phyloP scores from a whole-genome alignment of 768 basidiomycete species.

The Botryobasidium botryosum region DNA sequence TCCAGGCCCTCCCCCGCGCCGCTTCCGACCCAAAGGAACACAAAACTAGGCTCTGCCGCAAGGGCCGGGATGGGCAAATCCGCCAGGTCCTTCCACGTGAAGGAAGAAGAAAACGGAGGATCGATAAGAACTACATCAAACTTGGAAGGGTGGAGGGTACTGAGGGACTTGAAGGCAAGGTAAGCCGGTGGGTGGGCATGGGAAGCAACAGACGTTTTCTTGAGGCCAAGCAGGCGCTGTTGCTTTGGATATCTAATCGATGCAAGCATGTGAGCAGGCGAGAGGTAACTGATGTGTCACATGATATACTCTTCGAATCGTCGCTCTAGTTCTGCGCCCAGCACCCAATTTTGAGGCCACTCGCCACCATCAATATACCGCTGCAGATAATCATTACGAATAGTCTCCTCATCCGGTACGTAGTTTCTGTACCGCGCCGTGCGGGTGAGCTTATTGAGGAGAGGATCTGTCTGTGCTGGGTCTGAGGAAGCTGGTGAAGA shows the following conservation, averaged over 20 bases:
- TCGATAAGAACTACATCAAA: conserved; percentile 89
- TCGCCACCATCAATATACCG: conserved; percentile 81
- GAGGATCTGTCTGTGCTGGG: no score
- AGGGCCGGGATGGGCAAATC: conserved; percentile 66
- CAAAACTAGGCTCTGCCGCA: conserved; percentile 81
- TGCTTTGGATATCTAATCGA: conserved; percentile 78
- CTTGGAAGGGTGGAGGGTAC: conserved; percentile 34
- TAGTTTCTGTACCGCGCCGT: conserved; percentile 61
- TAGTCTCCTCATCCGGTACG: conserved; percentile 86
- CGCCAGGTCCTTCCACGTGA: conserved; percentile 72
- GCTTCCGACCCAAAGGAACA: conserved; percentile 92
- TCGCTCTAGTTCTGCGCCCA: conserved; percentile 73
- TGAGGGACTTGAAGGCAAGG: conserved; percentile 41
- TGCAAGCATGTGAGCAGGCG: neutral
- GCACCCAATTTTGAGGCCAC: conserved; percentile 87
- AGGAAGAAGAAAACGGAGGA: conserved; percentile 75
- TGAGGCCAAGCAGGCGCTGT: conserved; percentile 63
- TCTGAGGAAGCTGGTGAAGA: no score
- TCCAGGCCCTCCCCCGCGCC: conserved; percentile 85
- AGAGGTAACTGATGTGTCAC: neutral
- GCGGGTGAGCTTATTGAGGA: conserved; percentile 42
- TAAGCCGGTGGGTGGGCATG: conserved; percentile 60
- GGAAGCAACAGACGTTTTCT: conserved; percentile 56
- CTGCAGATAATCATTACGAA: conserved; percentile 88
- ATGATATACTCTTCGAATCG: conserved; percentile 84